Percentiles rank a stretch among this genome's conserved stretches.
Conservation (phyloP, 1,139 yeast genomes). For the Saccharomyces pastorianus region DNA sequence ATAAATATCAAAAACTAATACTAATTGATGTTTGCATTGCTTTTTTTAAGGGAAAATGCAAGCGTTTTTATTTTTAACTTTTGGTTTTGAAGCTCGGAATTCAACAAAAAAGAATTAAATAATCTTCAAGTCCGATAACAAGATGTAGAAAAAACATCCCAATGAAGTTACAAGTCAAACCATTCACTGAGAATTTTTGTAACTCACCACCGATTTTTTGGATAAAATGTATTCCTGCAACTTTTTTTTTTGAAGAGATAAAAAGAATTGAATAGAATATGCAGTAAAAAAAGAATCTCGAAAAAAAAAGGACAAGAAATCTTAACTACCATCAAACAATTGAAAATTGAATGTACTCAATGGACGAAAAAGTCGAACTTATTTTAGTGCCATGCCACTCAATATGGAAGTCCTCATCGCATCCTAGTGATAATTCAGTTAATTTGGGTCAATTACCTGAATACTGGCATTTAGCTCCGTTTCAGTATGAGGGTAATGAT, state of each 20-base stretch:
- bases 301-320: constrained; percentile 53
- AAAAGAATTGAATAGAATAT: constrained; percentile 34
- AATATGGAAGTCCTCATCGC: constrained; percentile 41
- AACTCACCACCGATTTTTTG: not conserved
- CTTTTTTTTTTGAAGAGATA: not conserved
- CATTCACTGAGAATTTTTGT: too few relatives aligned
- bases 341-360: not conserved
- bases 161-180: too few relatives aligned
- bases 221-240: too few relatives aligned
- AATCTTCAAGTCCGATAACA: not conserved
- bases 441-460: constrained; percentile 37
- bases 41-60: not conserved
- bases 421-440: constrained; percentile 13
- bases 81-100: not conserved
- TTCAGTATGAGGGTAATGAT: constrained; percentile 62
- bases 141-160: too few relatives aligned
- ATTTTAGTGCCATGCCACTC: constrained; percentile 65
- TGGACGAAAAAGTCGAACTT: constrained; percentile 27
- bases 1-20: not conserved
- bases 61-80: not conserved
- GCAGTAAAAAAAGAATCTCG: constrained; percentile 57
- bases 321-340: constrained; percentile 27
- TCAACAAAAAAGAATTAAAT: not conserved
- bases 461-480: constrained; percentile 60
- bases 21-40: not conserved